These are phyloP conservation scores for Coemansia sp. DNA, from an alignment of 192 early-diverging fungal species.

Conservation along the genomic window DNA sequence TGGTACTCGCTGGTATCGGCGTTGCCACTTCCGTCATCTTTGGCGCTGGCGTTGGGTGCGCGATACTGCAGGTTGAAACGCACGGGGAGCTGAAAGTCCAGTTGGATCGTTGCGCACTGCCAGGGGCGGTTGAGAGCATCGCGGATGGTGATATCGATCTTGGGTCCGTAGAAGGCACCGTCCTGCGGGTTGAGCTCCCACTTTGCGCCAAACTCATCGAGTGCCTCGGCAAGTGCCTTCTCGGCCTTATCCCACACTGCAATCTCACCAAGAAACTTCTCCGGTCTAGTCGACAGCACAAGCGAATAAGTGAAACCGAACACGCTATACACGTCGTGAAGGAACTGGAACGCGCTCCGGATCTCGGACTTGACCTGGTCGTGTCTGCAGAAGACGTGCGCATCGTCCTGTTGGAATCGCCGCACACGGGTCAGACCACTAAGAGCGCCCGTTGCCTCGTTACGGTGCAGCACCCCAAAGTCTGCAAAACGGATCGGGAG, in stretches of 20 bases:
- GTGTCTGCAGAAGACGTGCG: constrained; percentile 94
- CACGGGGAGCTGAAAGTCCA: constrained; percentile 97
- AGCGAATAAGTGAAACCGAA: constrained; percentile 94
- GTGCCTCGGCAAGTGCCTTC: constrained; percentile 69
- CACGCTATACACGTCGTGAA: constrained; percentile 86
- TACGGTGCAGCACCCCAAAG: constrained; percentile 97
- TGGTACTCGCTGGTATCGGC: constrained; percentile 55
- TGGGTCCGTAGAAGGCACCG: constrained; percentile 99
- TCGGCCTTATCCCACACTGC: constrained; percentile 93
- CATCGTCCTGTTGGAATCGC: constrained; percentile 99
- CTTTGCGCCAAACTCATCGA: constrained; percentile 74
- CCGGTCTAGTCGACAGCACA: constrained; percentile 94
- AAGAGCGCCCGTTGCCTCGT: constrained; percentile 91
- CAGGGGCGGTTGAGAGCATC: constrained; percentile 89
- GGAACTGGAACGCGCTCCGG: constrained; percentile 79
- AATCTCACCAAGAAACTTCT: constrained; percentile 90
- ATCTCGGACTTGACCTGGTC: constrained; percentile 90
- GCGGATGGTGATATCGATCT: constrained; percentile 95
- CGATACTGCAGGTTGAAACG: constrained; percentile 93
- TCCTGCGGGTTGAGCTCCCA: constrained; percentile 95
- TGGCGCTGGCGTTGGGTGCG: constrained; percentile 57
- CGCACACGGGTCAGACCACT: constrained; percentile 94
- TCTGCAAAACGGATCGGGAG: constrained; percentile 94
- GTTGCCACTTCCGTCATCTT: constrained; percentile 37
- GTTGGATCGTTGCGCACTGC: constrained; percentile 97